Evolutionary conservation across 768 basidiomycete species (phyloP).

Genomic region (Kwoniella heveanensis): DNA sequence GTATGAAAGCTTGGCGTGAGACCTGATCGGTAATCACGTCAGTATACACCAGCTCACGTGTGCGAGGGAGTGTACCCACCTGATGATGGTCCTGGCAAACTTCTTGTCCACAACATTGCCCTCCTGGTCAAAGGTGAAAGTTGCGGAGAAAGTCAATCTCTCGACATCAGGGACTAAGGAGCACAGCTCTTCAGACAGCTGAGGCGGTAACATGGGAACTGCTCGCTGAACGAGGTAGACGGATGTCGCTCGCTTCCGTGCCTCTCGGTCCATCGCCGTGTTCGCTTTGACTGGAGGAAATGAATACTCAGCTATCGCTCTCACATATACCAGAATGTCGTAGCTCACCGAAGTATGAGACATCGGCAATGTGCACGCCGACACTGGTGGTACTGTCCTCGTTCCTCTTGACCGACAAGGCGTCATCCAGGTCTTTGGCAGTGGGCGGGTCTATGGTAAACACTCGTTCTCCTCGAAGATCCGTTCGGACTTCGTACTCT

Average conservation of each 20-base stretch:
- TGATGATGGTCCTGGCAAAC: conserved; percentile 91
- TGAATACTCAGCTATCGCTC: neutral
- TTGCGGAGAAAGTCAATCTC: conserved; percentile 83
- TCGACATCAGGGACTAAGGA: conserved; percentile 86
- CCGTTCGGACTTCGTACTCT: conserved; percentile 83
- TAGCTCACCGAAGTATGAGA: conserved; percentile 71
- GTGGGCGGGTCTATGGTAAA: conserved; percentile 91
- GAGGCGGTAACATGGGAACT: conserved; percentile 94
- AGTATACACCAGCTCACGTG: neutral
- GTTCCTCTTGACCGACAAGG: conserved; percentile 81
- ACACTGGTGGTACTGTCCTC: conserved; percentile 92
- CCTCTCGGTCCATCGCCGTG: conserved; percentile 96
- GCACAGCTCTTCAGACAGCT: conserved; percentile 89
- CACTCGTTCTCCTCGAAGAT: conserved; percentile 77
- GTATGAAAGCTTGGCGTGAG: conserved; percentile 83
- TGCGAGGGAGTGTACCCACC: conserved; percentile 67
- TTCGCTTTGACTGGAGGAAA: conserved; percentile 52
- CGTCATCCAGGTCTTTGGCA: conserved; percentile 93
- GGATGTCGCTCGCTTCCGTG: conserved; percentile 92
- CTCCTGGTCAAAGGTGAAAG: conserved; percentile 82
- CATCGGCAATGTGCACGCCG: conserved; percentile 94
- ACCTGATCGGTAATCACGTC: conserved; percentile 60
- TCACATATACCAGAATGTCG: conserved; percentile 62
- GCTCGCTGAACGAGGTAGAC: conserved; percentile 95
- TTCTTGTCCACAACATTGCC: conserved; percentile 81